Evolutionary conservation across 441 rosid species (phyloP).

Genomic region (Populus hybrid): DNA sequence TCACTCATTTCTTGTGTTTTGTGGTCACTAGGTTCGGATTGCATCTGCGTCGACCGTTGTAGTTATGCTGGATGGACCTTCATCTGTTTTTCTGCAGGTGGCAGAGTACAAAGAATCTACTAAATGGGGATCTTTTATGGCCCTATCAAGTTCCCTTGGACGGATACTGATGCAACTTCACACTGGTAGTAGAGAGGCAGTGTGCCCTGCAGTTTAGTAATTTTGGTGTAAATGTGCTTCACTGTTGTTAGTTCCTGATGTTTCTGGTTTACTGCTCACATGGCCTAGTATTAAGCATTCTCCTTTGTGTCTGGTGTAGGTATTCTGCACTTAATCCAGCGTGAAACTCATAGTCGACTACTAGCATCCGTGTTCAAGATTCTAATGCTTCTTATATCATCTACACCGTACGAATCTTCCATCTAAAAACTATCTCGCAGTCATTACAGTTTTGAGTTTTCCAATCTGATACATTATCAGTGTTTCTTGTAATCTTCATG

Average conservation of each 20-base stretch:
- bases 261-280: conserved; percentile 12
- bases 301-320: conserved; percentile 42
- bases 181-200: conserved; percentile 49
- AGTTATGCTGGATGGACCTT: conserved; percentile 81
- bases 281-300: conserved; percentile 12
- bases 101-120: conserved; percentile 83
- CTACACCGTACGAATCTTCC: conserved; percentile 77
- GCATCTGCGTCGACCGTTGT: conserved; percentile 75
- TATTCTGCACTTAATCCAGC: conserved; percentile 64
- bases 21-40: conserved; percentile 63
- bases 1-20: conserved; percentile 23
- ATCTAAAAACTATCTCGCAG: conserved; percentile 10
- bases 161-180: conserved; percentile 86
- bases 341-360: conserved; percentile 67
- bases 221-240: conserved; percentile 8
- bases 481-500: not conserved
- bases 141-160: conserved; percentile 89
- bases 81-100: conserved; percentile 80
- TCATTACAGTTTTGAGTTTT: conserved; percentile 6
- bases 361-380: conserved; percentile 71
- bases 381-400: conserved; percentile 71
- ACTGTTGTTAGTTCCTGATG: conserved; percentile 4
- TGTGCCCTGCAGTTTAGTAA: conserved; percentile 13
- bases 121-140: conserved; percentile 69
- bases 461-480: not conserved